These are phyloP conservation scores for Penicillium mononematosum DNA, from an alignment of 495 filamentous ascomycete species.

Conservation along the genomic window DNA sequence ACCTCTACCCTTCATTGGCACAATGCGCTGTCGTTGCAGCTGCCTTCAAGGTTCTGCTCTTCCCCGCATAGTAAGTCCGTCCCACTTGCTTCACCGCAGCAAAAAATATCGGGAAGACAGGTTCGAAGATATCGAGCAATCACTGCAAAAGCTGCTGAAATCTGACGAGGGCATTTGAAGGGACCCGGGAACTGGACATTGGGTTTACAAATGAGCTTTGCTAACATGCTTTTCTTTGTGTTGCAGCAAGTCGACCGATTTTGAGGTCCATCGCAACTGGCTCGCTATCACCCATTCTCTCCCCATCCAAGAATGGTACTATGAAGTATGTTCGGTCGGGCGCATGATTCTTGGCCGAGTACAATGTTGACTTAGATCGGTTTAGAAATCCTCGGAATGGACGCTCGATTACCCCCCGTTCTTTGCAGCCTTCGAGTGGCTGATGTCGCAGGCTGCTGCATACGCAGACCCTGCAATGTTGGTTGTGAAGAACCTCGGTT, in stretches of 20 bases:
- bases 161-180: background rate
- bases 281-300: conserved; percentile 89
- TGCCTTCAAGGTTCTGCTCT: conserved; percentile 89
- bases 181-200: background rate
- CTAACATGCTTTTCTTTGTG: conserved; percentile 2
- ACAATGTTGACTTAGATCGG: conserved; percentile 4
- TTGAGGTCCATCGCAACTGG: conserved; percentile 98
- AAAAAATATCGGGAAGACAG: background rate
- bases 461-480: conserved; percentile 81
- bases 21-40: conserved; percentile 86
- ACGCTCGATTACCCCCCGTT: conserved; percentile 98
- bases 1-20: conserved; percentile 76
- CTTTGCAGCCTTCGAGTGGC: conserved; percentile 96
- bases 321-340: conserved; percentile 56
- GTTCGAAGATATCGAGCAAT: background rate
- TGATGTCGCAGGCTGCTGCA: conserved; percentile 76
- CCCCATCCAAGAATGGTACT: conserved; percentile 89
- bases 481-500: conserved; percentile 72
- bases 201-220: background rate
- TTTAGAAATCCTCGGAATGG: conserved; percentile 91
- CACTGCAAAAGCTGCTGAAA: background rate
- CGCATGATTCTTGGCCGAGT: background rate
- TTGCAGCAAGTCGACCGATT: conserved; percentile 94
- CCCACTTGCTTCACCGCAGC: conserved; percentile 1
- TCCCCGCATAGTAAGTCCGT: conserved; percentile 91